A percentile compares a stretch with the other conserved stretches of the same genome.
Evolutionary conservation across 306 rosid genomes (phyloP).

Genomic region (Leucaena leucocephala): DNA sequence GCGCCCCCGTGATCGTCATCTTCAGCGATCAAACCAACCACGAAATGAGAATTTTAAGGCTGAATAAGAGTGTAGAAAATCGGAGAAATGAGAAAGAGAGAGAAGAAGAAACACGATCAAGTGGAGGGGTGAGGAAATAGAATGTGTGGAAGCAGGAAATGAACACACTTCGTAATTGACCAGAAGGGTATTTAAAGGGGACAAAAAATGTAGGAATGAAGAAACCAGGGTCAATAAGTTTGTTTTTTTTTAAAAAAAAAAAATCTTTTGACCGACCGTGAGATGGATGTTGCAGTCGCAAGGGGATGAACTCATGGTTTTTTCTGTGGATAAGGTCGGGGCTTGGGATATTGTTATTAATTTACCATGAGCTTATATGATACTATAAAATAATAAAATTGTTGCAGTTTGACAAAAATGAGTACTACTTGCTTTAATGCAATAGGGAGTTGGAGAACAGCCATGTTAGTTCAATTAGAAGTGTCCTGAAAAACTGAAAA

Average conservation of each 20-base stretch:
- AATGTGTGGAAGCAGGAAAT: not conserved
- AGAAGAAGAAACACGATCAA: not conserved
- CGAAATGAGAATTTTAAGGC: not conserved
- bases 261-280: no score
- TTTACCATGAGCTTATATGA: no score
- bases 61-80: not conserved
- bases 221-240: not conserved
- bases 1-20: slow-evolving; percentile 60
- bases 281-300: not conserved
- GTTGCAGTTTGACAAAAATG: no score
- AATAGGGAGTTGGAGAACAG: no score
- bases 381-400: no score
- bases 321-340: not conserved
- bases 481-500: no score
- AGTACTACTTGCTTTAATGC: no score
- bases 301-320: not conserved
- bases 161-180: not conserved
- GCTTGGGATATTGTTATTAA: no score
- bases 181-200: not conserved
- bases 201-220: not conserved
- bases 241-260: no score
- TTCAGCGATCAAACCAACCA: not conserved
- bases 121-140: not conserved
- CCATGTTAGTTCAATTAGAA: no score
- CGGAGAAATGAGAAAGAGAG: not conserved